phyloP scores from a whole-genome alignment of 1,284 basidiomycete species.

The Trichosporon sp. region DNA sequence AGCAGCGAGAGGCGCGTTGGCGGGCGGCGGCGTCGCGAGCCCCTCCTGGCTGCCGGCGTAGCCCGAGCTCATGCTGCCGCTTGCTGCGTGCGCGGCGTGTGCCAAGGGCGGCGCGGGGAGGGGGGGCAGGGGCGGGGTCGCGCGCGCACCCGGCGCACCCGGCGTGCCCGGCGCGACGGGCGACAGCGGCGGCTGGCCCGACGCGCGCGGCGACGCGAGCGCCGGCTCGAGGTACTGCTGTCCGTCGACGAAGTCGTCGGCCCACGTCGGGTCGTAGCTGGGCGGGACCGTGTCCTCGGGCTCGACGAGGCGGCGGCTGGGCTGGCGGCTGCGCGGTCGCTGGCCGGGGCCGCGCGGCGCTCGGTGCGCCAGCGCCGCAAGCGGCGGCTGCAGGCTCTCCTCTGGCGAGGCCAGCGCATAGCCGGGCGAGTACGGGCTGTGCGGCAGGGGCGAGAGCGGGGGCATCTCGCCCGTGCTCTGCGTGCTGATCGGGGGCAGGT shows the following conservation, averaged over 20 bases:
- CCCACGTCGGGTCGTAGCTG: background rate
- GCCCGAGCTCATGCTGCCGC: no score
- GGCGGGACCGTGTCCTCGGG: background rate
- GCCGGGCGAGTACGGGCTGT: background rate
- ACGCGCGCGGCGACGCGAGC: background rate
- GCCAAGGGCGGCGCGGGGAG: no score
- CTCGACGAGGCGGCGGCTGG: background rate
- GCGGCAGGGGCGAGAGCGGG: background rate
- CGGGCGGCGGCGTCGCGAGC: background rate
- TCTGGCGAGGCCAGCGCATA: background rate
- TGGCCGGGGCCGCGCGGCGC: background rate
- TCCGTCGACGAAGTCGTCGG: background rate
- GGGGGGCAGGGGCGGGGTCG: background rate
- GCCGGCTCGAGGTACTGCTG: conserved; percentile 4
- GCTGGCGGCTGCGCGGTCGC: background rate
- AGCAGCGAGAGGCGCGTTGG: background rate
- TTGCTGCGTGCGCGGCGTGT: no score
- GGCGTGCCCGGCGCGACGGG: background rate
- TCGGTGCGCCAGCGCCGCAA: background rate
- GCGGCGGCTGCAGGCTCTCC: background rate
- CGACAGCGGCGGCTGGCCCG: background rate
- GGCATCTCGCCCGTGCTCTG: conserved; percentile 1
- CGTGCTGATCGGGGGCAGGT: background rate
- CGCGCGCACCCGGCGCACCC: background rate
- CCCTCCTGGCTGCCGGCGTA: background rate